phyloP scores from a whole-genome alignment of 2,329 filamentous ascomycete species.

The Fusarium subglutinans region DNA sequence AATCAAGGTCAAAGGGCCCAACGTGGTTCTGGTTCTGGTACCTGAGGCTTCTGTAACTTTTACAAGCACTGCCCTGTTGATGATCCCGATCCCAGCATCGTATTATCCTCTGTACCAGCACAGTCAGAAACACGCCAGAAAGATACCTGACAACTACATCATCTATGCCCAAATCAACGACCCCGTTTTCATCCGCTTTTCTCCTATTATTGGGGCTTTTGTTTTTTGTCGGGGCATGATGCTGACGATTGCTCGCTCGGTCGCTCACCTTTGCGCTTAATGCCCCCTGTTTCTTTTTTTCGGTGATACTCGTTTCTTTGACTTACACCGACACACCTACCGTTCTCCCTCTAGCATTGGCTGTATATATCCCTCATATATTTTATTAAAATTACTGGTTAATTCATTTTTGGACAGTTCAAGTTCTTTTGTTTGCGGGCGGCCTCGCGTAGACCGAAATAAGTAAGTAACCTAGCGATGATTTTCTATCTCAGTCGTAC shows the following conservation, averaged over 20 bases:
- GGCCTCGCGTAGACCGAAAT: slow-evolving; percentile 16
- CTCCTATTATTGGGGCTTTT: neutral
- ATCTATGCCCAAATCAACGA: neutral
- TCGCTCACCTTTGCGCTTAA: neutral
- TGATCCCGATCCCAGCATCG: neutral
- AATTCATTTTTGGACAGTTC: no score
- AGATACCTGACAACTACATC: slow-evolving; percentile 27
- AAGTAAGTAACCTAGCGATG: neutral
- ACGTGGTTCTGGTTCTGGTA: neutral
- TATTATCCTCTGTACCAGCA: slow-evolving; percentile 23
- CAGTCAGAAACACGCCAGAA: neutral
- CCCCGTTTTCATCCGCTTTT: slow-evolving; percentile 20
- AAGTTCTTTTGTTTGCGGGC: neutral
- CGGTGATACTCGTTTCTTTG: slow-evolving; percentile 22
- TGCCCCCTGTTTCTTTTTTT: slow-evolving; percentile 10
- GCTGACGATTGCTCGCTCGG: neutral
- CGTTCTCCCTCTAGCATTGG: slow-evolving; percentile 15
- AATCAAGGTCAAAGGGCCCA: neutral
- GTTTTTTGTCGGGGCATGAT: neutral
- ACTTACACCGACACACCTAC: slow-evolving; percentile 29
- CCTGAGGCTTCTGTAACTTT: slow-evolving; percentile 18
- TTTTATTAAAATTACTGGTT: neutral
- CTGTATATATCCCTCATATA: slow-evolving; percentile 33
- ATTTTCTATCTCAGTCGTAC: neutral
- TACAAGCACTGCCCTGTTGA: slow-evolving; percentile 15